Percentiles rank a stretch among this genome's conserved stretches.
phyloP scores from a whole-genome alignment of 257 asterid species.

The Nicotiana benthamiana region DNA sequence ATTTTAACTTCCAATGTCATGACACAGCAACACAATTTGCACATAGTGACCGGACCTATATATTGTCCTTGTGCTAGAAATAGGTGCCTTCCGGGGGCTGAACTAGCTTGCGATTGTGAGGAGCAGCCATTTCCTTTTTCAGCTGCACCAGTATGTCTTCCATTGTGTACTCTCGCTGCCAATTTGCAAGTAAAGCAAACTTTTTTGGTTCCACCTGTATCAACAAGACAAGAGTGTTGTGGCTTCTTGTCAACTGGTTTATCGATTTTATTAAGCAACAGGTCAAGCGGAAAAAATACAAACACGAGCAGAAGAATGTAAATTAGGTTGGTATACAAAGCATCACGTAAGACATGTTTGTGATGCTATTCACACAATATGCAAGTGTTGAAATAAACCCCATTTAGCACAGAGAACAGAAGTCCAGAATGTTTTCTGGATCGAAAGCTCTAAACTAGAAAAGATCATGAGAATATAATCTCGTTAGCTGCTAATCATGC shows the following conservation, averaged over 20 bases:
- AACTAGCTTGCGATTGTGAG: slow-evolving; percentile 59
- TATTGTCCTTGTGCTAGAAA: slow-evolving; percentile 35
- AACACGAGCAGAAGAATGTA: neutral
- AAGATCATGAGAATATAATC: neutral
- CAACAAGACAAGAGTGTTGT: neutral
- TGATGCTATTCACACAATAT: neutral
- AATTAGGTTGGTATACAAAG: neutral
- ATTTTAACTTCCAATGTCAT: slow-evolving; percentile 6
- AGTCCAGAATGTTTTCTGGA: neutral
- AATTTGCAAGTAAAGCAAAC: slow-evolving; percentile 54
- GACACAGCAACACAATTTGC: slow-evolving; percentile 2
- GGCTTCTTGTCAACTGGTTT: neutral
- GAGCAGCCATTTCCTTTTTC: slow-evolving; percentile 63
- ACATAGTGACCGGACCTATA: neutral
- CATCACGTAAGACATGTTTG: neutral
- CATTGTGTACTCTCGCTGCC: slow-evolving; percentile 81
- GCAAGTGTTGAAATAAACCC: neutral
- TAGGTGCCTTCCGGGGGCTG: slow-evolving; percentile 88
- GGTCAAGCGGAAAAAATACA: neutral
- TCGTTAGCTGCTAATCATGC: neutral
- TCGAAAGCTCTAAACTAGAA: neutral
- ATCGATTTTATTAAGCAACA: neutral
- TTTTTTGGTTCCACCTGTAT: slow-evolving; percentile 71
- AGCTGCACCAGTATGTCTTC: slow-evolving; percentile 54
- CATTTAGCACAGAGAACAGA: neutral